Percentiles rank a stretch among this genome's conserved stretches.
These are phyloP conservation scores for Syzygium grande DNA, from an alignment of 345 rosid genomes.

Conservation along the genomic window DNA sequence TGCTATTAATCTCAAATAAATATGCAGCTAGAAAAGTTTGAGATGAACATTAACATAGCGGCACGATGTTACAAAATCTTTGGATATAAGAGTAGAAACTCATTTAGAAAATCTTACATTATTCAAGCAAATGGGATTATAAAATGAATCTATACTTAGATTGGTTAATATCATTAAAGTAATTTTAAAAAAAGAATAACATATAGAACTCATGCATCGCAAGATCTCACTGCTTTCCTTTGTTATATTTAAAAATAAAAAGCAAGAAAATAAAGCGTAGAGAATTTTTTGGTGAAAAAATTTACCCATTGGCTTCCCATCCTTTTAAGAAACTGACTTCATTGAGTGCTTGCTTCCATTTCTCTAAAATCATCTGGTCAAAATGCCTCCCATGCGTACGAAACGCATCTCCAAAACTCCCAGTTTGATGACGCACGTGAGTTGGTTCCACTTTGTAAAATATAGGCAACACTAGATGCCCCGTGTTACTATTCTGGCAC, in stretches of 20 bases:
- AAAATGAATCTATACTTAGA: neutral
- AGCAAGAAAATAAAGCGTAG: neutral
- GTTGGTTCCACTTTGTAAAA: neutral
- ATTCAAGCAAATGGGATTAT: neutral
- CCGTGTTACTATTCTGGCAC: neutral
- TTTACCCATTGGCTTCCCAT: neutral
- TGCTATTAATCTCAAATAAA: neutral
- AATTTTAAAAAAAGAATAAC: neutral
- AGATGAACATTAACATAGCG: neutral
- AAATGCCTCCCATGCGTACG: no score
- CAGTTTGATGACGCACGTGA: neutral
- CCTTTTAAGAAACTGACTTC: neutral
- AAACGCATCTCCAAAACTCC: neutral
- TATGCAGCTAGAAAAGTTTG: no score
- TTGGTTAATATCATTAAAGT: neutral
- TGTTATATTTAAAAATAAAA: no score
- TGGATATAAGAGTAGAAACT: neutral
- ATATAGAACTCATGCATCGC: neutral
- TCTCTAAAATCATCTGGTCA: neutral
- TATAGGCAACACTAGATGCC: neutral
- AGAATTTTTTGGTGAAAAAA: neutral
- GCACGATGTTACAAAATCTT: neutral
- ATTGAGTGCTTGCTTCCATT: neutral
- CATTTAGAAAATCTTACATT: no score
- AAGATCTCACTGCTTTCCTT: neutral